These are phyloP conservation scores for Solanum chilense DNA, from an alignment of 257 asterid genomes.

Conservation along the genomic window DNA sequence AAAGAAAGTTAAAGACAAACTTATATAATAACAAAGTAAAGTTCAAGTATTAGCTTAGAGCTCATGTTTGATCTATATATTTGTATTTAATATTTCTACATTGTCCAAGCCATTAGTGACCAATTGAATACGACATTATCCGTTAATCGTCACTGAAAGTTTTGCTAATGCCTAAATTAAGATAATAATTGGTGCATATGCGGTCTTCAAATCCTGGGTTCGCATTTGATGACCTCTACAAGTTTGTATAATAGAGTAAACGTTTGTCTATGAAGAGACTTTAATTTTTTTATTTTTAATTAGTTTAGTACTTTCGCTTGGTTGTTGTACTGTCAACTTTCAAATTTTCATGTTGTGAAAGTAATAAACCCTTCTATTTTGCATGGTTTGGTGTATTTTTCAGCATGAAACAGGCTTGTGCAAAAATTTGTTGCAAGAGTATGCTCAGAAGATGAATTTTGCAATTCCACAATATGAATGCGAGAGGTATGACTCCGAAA, in stretches of 20 bases:
- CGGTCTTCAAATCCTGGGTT: not conserved
- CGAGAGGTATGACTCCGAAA: conserved; percentile 30
- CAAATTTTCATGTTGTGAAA: not conserved
- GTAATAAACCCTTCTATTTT: not conserved
- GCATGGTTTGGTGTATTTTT: conserved; percentile 1
- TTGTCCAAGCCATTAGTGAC: not conserved
- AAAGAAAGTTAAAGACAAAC: not conserved
- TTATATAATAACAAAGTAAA: not conserved
- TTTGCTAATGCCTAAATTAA: not conserved
- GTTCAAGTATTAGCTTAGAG: not conserved
- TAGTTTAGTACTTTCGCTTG: not conserved
- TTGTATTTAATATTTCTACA: not conserved
- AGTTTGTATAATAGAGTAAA: not conserved
- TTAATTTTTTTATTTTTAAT: not conserved
- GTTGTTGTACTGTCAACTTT: not conserved
- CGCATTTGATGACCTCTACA: not conserved
- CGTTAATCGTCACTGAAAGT: not conserved
- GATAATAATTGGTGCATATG: not conserved
- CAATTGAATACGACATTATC: not conserved
- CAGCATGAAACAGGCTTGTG: conserved; percentile 97
- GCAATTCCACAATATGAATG: conserved; percentile 68
- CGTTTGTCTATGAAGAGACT: not conserved
- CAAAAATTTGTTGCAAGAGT: conserved; percentile 89
- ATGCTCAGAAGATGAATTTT: conserved; percentile 89
- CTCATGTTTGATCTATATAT: not conserved